Evolutionary conservation across 441 rosid genomes (phyloP).

Genomic region (Metrosideros polymorpha): DNA sequence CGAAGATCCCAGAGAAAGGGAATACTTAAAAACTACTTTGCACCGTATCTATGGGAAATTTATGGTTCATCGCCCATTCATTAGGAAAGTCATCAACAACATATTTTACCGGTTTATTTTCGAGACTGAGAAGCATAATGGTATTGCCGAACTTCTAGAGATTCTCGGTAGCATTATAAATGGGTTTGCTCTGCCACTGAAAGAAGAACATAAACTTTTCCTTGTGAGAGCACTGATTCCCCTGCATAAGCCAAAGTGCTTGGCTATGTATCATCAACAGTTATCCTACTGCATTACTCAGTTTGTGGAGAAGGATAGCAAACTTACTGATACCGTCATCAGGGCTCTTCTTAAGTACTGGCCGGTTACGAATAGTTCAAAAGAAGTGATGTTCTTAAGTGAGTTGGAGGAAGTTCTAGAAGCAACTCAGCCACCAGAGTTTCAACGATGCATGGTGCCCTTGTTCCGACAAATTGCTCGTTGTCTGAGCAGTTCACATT

Average conservation of each 20-base stretch:
- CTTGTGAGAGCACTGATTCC: constrained; percentile 66
- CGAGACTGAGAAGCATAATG: constrained; percentile 30
- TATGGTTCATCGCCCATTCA: constrained; percentile 88
- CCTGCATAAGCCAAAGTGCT: constrained; percentile 74
- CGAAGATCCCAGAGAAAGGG: constrained; percentile 84
- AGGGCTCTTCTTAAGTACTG: constrained; percentile 74
- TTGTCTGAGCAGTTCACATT: constrained; percentile 75
- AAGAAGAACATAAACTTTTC: constrained; percentile 83
- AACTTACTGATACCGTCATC: constrained; percentile 69
- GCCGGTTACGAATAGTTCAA: constrained; percentile 81
- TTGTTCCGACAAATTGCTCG: constrained; percentile 57
- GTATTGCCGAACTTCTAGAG: constrained; percentile 20
- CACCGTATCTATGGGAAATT: constrained; percentile 84
- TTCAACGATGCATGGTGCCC: constrained; percentile 73
- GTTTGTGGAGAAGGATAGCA: constrained; percentile 80
- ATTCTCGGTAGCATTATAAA: constrained; percentile 79
- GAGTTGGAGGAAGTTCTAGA: constrained; percentile 81
- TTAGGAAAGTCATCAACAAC: constrained; percentile 76
- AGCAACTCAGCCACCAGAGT: constrained; percentile 64
- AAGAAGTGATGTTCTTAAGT: constrained; percentile 83
- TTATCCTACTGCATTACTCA: constrained; percentile 70
- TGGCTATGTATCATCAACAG: constrained; percentile 75
- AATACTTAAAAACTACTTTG: constrained; percentile 71
- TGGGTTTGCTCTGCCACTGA: constrained; percentile 82
- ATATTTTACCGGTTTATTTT: constrained; percentile 62